Conservation (phyloP, 2,329 filamentous ascomycete genomes). For the Hymenotorrendiella dingleyae region DNA sequence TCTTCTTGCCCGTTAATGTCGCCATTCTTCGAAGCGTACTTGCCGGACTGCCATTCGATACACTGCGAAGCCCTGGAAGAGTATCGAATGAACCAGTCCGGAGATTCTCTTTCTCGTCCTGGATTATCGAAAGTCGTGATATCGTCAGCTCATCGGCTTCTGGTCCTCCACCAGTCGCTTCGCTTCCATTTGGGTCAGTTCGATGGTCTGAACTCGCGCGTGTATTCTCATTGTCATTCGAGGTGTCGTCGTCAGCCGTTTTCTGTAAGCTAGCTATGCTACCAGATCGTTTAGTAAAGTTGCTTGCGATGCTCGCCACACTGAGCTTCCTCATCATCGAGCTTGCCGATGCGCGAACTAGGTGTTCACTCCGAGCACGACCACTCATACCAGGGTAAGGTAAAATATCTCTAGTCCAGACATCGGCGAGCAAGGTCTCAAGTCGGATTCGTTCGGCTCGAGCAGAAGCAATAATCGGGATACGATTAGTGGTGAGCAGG, state of each 20-base stretch:
- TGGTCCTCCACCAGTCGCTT: conserved; percentile 2
- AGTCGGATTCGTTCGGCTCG: conserved; percentile 71
- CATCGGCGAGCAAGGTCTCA: conserved; percentile 66
- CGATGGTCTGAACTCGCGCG: conserved; percentile 10
- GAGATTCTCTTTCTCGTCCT: conserved; percentile 26
- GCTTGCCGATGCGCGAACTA: conserved; percentile 73
- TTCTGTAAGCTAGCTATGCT: conserved; percentile 28
- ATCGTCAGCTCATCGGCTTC: conserved; percentile 17
- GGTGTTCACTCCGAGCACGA: conserved; percentile 59
- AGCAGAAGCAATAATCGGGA: conserved; percentile 67
- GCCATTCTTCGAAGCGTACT: conserved; percentile 20
- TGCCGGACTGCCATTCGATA: conserved; percentile 15
- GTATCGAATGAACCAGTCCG: conserved; percentile 17
- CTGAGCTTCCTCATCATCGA: conserved; percentile 86
- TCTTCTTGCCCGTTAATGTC: conserved; percentile 22
- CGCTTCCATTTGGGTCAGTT: conserved; percentile 13
- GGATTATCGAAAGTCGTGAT: conserved; percentile 24
- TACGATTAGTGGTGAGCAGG: conserved; percentile 60
- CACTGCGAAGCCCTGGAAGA: conserved; percentile 7
- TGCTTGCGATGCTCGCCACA: conserved; percentile 70
- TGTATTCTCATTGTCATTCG: conserved; percentile 12
- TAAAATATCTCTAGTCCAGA: conserved; percentile 77
- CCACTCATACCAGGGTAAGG: conserved; percentile 77
- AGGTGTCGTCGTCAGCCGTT: conserved; percentile 19
- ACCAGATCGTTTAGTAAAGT: conserved; percentile 64